These are phyloP conservation scores for Phytophthora ohioensis DNA, from an alignment of 352 stramenopile species.

Conservation along the genomic window DNA sequence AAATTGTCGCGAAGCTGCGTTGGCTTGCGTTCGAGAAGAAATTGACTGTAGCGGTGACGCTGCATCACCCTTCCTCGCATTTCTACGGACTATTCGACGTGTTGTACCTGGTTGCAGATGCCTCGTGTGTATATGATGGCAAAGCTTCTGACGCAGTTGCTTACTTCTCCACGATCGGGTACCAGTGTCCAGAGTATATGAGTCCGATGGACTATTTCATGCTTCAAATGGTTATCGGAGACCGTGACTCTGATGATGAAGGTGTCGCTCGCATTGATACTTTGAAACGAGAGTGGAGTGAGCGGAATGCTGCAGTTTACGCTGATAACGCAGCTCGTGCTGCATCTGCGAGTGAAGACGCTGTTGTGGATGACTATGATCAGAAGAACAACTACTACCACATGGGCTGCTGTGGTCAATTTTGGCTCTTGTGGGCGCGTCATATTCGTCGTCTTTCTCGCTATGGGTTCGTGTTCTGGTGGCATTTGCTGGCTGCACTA, in stretches of 20 bases:
- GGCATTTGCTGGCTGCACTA: slow-evolving; percentile 52
- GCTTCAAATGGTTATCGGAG: slow-evolving; percentile 54
- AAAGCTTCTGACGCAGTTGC: slow-evolving; percentile 54
- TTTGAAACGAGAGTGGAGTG: slow-evolving; percentile 43
- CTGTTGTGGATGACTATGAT: slow-evolving; percentile 29
- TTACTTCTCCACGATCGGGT: slow-evolving; percentile 64
- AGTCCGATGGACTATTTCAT: slow-evolving; percentile 78
- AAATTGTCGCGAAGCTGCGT: slow-evolving; percentile 58
- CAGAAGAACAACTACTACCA: slow-evolving; percentile 39
- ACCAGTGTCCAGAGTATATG: slow-evolving; percentile 60
- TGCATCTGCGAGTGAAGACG: slow-evolving; percentile 17
- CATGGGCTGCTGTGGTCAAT: slow-evolving; percentile 45
- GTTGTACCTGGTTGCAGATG: slow-evolving; percentile 63
- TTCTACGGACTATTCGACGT: slow-evolving; percentile 67
- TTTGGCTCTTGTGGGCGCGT: slow-evolving; percentile 43
- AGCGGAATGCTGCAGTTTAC: slow-evolving; percentile 34
- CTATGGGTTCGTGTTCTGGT: slow-evolving; percentile 51
- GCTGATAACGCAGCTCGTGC: slow-evolving; percentile 28
- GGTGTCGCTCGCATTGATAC: slow-evolving; percentile 41
- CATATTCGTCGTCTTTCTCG: slow-evolving; percentile 55
- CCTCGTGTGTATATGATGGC: slow-evolving; percentile 63
- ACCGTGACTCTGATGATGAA: slow-evolving; percentile 35
- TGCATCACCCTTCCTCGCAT: slow-evolving; percentile 89
- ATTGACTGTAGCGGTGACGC: slow-evolving; percentile 90
- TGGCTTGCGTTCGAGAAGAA: slow-evolving; percentile 77